Evolutionary conservation across 1,284 basidiomycete species (phyloP), one percentile per base, ranked within the genome.

Genomic region (Sanghuangporus baumii): DNA sequence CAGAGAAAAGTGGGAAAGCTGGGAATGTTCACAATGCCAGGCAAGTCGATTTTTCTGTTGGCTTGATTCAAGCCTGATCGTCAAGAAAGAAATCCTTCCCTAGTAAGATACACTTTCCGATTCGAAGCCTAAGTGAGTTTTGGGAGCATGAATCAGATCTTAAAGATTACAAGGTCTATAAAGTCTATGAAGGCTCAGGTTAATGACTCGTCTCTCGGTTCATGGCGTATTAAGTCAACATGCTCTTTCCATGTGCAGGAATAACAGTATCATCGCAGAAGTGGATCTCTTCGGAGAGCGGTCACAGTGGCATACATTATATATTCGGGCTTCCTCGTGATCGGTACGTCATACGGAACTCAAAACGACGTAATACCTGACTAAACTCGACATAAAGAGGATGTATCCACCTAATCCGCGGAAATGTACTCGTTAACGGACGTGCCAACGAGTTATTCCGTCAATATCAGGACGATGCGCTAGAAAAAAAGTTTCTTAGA

Each of bases 1-100:
- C 66, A 89, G 89, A 68, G 84, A 72, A 60, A 87, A 84, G 72
- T 91, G 88, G 88, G 82, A 89, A 69, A 71, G 79, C 61, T 89
- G 87, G 83, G 80, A 89, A 70, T 92, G 90, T 69, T 72, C 77
- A 47, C 67, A 74, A 64, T 87, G 84, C 68, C 67, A 75, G 37
- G 86, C 84, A 67, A 40, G 74, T 70, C 50, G 46, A 16, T 54
- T 26, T 31, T 14, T 37, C 7, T 51, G n/a, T 34, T 14, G 12
- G 11, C 9, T 20, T 36, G 23, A 12, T 40, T 1, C 12, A 41
- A 31, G 37, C 34, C 41, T 47, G 12, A n/a, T 20, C 23, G 20
- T 31, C 6, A 23, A 34, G 11, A 41, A 47, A 64, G 48, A 57
- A 12, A 37, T 16, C 23, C 2, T 51, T 50, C 43, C 16, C 26